Percentiles rank a stretch among this genome's conserved stretches.
Conservation (phyloP, 306 rosid species). For the Potentilla sterilis region DNA sequence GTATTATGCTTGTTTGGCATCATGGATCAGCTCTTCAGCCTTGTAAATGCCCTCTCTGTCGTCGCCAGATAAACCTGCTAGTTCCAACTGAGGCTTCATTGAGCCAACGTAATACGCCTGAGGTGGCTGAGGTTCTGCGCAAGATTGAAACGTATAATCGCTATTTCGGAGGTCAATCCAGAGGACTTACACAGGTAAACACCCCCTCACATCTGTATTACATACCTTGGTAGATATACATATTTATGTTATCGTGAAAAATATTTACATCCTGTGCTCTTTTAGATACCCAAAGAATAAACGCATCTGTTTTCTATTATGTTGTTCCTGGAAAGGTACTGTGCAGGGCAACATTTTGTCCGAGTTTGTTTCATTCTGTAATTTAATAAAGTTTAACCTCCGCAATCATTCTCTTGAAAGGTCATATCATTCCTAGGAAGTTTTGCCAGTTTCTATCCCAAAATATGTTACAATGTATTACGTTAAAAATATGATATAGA, state of each 20-base stretch:
- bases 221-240: background rate
- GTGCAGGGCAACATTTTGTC: background rate
- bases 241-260: background rate
- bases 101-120: constrained; percentile 35
- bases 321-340: background rate
- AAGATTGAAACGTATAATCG: constrained; percentile 60
- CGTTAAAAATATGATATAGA: background rate
- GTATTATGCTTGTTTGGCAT: constrained; percentile 75
- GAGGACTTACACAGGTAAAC: constrained; percentile 52
- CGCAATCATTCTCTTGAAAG: background rate
- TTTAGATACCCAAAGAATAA: background rate
- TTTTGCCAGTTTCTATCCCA: too few species aligned
- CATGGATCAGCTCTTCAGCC: constrained; percentile 57
- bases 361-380: background rate
- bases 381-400: background rate
- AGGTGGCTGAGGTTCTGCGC: constrained; percentile 43
- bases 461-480: background rate
- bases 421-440: background rate
- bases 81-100: constrained; percentile 52
- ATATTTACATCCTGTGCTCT: background rate
- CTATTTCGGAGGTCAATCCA: constrained; percentile 45
- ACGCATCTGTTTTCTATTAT: background rate
- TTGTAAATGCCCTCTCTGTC: constrained; percentile 86
- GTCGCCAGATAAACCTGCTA: constrained; percentile 65
- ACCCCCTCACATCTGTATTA: background rate